These are phyloP conservation scores for Emergomyces pasteurianus DNA, from an alignment of 2,329 filamentous ascomycete genomes.

Conservation along the genomic window DNA sequence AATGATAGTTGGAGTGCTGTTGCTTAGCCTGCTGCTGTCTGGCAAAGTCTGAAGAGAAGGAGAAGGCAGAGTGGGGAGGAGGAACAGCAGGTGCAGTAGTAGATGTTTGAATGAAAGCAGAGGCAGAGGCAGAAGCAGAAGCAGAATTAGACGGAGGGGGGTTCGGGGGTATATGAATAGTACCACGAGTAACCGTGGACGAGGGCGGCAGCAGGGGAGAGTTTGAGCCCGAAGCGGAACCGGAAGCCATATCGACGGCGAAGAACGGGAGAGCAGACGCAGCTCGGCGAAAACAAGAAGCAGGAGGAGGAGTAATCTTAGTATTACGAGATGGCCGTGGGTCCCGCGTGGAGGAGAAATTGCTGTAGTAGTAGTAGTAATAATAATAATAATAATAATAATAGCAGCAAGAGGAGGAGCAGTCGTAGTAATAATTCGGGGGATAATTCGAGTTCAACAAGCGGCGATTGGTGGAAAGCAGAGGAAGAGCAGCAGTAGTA, in stretches of 20 bases:
- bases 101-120: not conserved
- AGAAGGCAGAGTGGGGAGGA: conserved; percentile 24
- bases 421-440: too few relatives aligned
- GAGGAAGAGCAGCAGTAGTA: too few relatives aligned
- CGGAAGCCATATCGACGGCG: not conserved
- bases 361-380: too few relatives aligned
- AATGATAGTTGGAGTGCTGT: conserved; percentile 45
- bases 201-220: not conserved
- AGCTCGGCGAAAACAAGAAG: not conserved
- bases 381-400: too few relatives aligned
- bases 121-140: not conserved
- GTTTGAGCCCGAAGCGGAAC: not conserved
- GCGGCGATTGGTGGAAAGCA: not conserved
- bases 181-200: conserved; percentile 17
- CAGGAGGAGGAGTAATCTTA: not conserved
- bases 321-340: not conserved
- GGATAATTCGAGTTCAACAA: not conserved
- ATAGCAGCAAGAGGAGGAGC: too few relatives aligned
- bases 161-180: conserved; percentile 33
- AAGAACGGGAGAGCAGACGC: not conserved
- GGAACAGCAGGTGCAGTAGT: not conserved
- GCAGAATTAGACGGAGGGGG: conserved; percentile 15
- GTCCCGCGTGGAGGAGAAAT: not conserved
- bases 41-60: conserved; percentile 44
- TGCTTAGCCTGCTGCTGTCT: conserved; percentile 47